Percentiles rank a stretch among this genome's conserved stretches.
phyloP scores from a whole-genome alignment of 202 grass and related monocot species.

The Digitaria exilis region DNA sequence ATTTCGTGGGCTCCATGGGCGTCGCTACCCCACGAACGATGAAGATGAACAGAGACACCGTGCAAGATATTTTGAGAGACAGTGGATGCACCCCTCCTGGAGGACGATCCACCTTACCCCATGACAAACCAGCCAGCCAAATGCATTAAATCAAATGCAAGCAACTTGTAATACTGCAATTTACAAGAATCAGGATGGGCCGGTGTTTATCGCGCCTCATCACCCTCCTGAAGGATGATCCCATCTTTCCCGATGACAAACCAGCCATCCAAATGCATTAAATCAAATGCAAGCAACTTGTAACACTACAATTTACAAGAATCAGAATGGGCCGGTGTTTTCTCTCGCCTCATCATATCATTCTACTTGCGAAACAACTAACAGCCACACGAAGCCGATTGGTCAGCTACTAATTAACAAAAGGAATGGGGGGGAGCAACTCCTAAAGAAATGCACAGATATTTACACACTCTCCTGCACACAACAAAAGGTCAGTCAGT shows the following conservation, averaged over 20 bases:
- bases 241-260: neutral
- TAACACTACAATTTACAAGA: conserved; percentile 32
- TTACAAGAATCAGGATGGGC: no score
- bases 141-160: neutral
- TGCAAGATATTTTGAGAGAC: neutral
- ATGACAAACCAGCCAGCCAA: neutral
- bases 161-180: neutral
- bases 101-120: neutral
- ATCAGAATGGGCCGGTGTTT: conserved; percentile 1
- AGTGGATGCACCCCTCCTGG: neutral
- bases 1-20: no score
- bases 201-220: no score
- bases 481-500: conserved; percentile 28
- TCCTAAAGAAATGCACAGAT: conserved; percentile 55
- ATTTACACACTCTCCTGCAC: conserved; percentile 56
- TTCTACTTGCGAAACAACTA: conserved; percentile 37
- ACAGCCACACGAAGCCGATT: conserved; percentile 19
- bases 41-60: no score
- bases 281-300: neutral
- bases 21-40: no score
- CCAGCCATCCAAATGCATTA: neutral
- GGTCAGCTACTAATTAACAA: conserved; percentile 12
- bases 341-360: conserved; percentile 32
- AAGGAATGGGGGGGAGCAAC: conserved; percentile 15
- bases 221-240: no score